phyloP scores from a whole-genome alignment of 371 early-diverging fungal genomes.

The Sporodiniella umbellata region DNA sequence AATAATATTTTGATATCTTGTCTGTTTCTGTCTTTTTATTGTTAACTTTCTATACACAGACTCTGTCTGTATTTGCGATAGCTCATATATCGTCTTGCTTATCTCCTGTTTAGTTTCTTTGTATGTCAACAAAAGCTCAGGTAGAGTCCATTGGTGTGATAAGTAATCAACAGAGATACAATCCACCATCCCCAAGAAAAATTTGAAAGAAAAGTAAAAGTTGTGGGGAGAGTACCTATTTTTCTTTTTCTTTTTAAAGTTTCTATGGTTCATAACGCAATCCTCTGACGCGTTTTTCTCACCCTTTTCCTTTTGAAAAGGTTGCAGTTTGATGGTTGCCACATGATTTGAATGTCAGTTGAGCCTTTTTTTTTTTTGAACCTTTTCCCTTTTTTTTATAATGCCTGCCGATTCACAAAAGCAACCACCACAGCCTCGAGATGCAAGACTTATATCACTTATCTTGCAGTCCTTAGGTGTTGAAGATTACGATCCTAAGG shows the following conservation, averaged over 20 bases:
- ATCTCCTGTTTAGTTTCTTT: slow-evolving; percentile 27
- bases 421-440: slow-evolving; percentile 62
- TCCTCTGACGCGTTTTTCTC: slow-evolving; percentile 9
- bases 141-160: slow-evolving; percentile 36
- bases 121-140: slow-evolving; percentile 30
- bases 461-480: slow-evolving; percentile 91
- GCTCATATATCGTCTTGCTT: slow-evolving; percentile 11
- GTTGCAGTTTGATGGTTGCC: too few relatives aligned
- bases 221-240: not conserved
- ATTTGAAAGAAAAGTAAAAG: not conserved
- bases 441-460: slow-evolving; percentile 91
- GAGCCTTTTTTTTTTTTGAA: not conserved
- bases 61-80: not conserved
- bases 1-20: slow-evolving; percentile 35
- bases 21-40: slow-evolving; percentile 22
- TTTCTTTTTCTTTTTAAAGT: slow-evolving; percentile 2
- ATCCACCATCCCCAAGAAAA: slow-evolving; percentile 23
- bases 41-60: slow-evolving; percentile 17
- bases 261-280: slow-evolving; percentile 14
- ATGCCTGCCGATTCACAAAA: slow-evolving; percentile 22
- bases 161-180: slow-evolving; percentile 40
- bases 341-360: not conserved
- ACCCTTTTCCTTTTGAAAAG: not conserved
- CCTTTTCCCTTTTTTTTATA: not conserved
- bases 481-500: slow-evolving; percentile 95